Conservation (phyloP, 345 rosid genomes). For the Zanthoxylum bungeanum region DNA sequence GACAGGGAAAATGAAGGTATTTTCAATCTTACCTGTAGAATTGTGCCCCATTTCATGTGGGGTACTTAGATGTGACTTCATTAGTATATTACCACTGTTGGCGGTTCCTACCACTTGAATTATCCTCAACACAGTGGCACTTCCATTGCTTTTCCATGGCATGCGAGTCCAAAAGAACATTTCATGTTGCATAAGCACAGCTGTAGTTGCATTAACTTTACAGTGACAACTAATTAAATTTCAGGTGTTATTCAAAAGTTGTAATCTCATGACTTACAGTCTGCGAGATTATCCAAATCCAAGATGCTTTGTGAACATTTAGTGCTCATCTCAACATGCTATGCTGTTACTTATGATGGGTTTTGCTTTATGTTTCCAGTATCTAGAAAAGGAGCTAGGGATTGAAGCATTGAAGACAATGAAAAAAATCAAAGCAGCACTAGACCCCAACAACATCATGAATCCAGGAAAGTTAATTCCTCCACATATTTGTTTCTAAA, state of each 20-base stretch:
- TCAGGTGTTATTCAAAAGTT: background rate
- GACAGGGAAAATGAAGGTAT: conserved; percentile 93
- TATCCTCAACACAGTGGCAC: background rate
- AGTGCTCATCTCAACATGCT: background rate
- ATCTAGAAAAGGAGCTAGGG: conserved; percentile 87
- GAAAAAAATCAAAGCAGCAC: conserved; percentile 71
- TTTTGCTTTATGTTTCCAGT: conserved; percentile 36
- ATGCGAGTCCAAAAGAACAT: background rate
- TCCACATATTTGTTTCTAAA: conserved; percentile 74
- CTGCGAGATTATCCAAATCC: background rate
- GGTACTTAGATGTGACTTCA: background rate
- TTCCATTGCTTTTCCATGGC: background rate
- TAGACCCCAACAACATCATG: conserved; percentile 91
- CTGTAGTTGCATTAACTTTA: background rate
- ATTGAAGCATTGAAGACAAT: conserved; percentile 74
- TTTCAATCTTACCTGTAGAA: background rate
- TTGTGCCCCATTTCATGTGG: background rate
- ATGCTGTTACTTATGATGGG: background rate
- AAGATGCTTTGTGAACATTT: background rate
- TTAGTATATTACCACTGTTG: background rate
- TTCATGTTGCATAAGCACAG: background rate
- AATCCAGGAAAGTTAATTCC: conserved; percentile 97
- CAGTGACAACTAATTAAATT: background rate
- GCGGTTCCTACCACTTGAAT: background rate
- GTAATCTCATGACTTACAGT: background rate